A percentile compares a stretch with the other conserved stretches of the same genome.
Conservation (phyloP, 352 stramenopile species). For the Pythium utonaiense region DNA sequence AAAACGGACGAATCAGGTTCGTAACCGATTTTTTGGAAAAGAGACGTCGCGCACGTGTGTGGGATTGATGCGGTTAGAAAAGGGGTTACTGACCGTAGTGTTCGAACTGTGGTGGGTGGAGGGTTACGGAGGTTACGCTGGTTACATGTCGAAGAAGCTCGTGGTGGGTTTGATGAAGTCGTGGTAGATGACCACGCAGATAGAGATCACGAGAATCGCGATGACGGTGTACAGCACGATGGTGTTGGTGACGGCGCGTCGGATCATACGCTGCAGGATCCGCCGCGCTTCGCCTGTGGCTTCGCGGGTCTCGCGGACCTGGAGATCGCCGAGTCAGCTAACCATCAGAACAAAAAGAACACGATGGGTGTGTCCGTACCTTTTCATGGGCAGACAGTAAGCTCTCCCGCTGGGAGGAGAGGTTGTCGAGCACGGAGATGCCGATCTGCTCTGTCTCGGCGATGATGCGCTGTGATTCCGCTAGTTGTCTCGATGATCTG, state of each 20-base stretch:
- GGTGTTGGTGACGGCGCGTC: slow-evolving; percentile 72
- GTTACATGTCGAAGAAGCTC: slow-evolving; percentile 20
- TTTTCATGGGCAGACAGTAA: slow-evolving; percentile 69
- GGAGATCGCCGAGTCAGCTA: not conserved
- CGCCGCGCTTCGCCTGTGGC: slow-evolving; percentile 61
- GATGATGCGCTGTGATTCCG: slow-evolving; percentile 24
- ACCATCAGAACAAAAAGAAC: slow-evolving; percentile 1
- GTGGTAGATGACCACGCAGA: slow-evolving; percentile 73
- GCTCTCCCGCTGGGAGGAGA: slow-evolving; percentile 67
- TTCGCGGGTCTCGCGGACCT: slow-evolving; percentile 74
- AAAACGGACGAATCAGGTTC: not conserved
- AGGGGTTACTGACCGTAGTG: no score
- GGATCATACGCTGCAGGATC: slow-evolving; percentile 72
- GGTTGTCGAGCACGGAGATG: slow-evolving; percentile 65
- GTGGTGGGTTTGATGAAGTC: slow-evolving; percentile 55
- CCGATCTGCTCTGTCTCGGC: slow-evolving; percentile 33
- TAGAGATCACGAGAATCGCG: slow-evolving; percentile 54
- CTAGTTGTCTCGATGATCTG: slow-evolving; percentile 59
- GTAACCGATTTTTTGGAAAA: not conserved
- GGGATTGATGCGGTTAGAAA: not conserved
- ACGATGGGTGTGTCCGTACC: slow-evolving; percentile 19
- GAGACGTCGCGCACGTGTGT: not conserved
- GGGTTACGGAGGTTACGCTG: not conserved
- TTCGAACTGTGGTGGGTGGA: no score
- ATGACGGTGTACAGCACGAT: slow-evolving; percentile 82